Conservation (phyloP, 306 rosid species). For the Hippophae gyantsensis region DNA sequence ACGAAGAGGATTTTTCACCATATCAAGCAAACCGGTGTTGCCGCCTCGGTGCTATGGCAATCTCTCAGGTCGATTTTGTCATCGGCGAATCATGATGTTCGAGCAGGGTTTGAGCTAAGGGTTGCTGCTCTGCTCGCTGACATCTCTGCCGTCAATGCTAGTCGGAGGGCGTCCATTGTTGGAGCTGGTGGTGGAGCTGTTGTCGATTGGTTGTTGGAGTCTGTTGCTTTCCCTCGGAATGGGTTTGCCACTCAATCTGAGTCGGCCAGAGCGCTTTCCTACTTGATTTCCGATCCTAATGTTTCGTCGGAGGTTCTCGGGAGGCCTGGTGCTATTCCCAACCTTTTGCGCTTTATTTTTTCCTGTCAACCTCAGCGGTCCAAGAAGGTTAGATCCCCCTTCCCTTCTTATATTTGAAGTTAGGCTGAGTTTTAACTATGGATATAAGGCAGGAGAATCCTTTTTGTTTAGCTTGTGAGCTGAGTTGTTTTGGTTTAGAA, state of each 20-base stretch:
- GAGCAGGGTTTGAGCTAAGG: slow-evolving; percentile 82
- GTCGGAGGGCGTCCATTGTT: slow-evolving; percentile 75
- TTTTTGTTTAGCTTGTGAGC: too few relatives aligned
- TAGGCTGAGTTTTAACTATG: too few relatives aligned
- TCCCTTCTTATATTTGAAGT: too few relatives aligned
- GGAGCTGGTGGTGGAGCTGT: slow-evolving; percentile 91
- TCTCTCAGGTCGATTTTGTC: slow-evolving; percentile 76
- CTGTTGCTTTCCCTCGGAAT: slow-evolving; percentile 66
- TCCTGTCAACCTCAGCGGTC: slow-evolving; percentile 85
- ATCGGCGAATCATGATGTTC: slow-evolving; percentile 85
- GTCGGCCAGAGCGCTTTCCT: slow-evolving; percentile 89
- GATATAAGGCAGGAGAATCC: too few relatives aligned
- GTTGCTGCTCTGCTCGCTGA: slow-evolving; percentile 90
- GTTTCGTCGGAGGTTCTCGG: slow-evolving; percentile 71
- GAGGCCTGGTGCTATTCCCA: slow-evolving; percentile 76
- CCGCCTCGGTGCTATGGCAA: slow-evolving; percentile 80
- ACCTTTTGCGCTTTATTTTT: slow-evolving; percentile 73
- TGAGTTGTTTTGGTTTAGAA: too few relatives aligned
- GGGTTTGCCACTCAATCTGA: slow-evolving; percentile 76
- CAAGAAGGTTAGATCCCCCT: slow-evolving; percentile 38
- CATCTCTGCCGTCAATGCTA: slow-evolving; percentile 66
- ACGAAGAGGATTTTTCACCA: slow-evolving; percentile 44
- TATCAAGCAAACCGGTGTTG: slow-evolving; percentile 59
- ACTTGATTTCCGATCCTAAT: slow-evolving; percentile 77
- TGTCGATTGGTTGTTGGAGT: slow-evolving; percentile 84